Evolutionary conservation across 2,329 filamentous ascomycete genomes (phyloP), one percentile per base, ranked within the genome.

Genomic region (Penicillium sp.): DNA sequence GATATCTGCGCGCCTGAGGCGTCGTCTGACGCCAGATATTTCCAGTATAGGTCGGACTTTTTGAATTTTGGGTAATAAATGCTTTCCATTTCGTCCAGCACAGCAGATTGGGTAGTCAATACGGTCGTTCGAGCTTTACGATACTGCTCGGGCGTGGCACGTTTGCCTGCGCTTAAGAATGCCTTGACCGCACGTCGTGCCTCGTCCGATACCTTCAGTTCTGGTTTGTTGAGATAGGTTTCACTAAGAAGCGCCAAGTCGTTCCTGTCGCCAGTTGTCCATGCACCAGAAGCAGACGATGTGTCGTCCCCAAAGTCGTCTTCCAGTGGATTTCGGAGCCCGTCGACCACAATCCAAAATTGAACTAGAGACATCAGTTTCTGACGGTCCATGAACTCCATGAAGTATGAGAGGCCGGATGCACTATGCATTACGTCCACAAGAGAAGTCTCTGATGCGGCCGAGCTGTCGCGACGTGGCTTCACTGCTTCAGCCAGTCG

Each of bases 311-410:
- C 86, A 33, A 87, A 86, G 64, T 89, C 87, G 59, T 93, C 89
- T 72, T 99, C 94, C 2, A 99, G 76, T 0, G 94, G 95, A 63
- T 95, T 96, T 39, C 95, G 88, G 63, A 97, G 90, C 0, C 94
- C 93, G 73, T 99, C 94, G 6, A 97, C 94, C 3, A 97, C 94
- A 38, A 99, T 86, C 91, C 93, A 99, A 71, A 97, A 99, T 66
- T 99, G 94, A 6, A 99, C 92, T 43, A 96, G 76, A 13, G 88
- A 83, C 87, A 97, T 93, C 24, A 93, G 79, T 15, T 83, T 81
- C 68, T 92, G 88, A 39, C 94, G 86, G 69, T 99, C 94, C 94
- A 99, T 99, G 66, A 91, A 97, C 69, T 99, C 94, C 94, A 99
- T 99, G 75, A 99, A 97, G 69, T 96, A 99, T 2, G 94, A 97